phyloP scores from a whole-genome alignment of 2,329 filamentous ascomycete genomes.

The Blumeriella jaapii region DNA sequence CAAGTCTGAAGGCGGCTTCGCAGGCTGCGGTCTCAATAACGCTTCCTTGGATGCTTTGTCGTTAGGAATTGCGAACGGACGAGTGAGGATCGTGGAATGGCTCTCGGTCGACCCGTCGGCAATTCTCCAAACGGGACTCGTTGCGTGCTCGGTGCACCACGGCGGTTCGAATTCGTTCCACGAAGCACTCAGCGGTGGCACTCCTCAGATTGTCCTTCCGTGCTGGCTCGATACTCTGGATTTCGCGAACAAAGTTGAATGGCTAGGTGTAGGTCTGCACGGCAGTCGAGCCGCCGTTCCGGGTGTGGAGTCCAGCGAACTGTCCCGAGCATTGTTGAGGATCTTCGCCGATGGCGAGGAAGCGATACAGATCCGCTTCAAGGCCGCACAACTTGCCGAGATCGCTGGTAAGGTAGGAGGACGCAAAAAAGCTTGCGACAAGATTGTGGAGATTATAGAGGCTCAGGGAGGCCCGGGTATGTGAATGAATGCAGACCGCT shows the following conservation, averaged over 20 bases:
- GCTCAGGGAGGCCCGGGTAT: no score
- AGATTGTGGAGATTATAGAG: constrained; percentile 15
- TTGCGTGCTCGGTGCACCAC: constrained; percentile 30
- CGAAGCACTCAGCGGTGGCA: constrained; percentile 34
- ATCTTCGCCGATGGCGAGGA: constrained; percentile 12
- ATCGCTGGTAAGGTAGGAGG: constrained; percentile 11
- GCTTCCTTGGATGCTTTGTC: constrained; percentile 8
- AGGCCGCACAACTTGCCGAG: constrained; percentile 11
- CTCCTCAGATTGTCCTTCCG: constrained; percentile 36
- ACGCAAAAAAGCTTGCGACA: constrained; percentile 14
- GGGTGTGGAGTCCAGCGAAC: constrained; percentile 10
- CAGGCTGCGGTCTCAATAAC: constrained; percentile 1
- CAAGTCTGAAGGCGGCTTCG: constrained; percentile 1
- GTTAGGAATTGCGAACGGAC: constrained; percentile 12
- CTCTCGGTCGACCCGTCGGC: constrained; percentile 30
- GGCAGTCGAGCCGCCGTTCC: constrained; percentile 14
- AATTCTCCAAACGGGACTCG: constrained; percentile 28
- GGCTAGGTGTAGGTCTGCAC: constrained; percentile 30
- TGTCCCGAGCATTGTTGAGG: constrained; percentile 12
- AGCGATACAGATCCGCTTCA: constrained; percentile 10
- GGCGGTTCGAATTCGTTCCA: constrained; percentile 33
- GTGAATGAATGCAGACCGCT: no score
- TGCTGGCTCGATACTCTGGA: constrained; percentile 37
- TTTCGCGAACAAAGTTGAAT: constrained; percentile 33
- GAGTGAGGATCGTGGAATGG: constrained; percentile 32